Evolutionary conservation across 73 alveolate genomes (phyloP), one percentile per base, ranked within the genome.

Genomic region (Stentor coeruleus): DNA sequence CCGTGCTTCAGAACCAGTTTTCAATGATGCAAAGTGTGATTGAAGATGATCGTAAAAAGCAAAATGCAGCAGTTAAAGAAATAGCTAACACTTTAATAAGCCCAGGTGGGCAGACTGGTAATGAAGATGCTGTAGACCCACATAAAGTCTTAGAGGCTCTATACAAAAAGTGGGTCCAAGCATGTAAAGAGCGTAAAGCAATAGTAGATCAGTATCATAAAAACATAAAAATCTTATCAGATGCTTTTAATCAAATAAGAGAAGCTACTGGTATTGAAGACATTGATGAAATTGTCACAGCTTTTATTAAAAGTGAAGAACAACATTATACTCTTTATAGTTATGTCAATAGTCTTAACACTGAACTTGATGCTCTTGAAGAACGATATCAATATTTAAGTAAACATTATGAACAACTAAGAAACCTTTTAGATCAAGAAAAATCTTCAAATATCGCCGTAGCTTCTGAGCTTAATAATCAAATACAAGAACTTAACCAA

Each of bases 251-350:
- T 39, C 87, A 90, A 82, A 90, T 90, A 37, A 90, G 81, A 59
- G 95, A 90, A 77, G 91, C 89, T 38, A 90, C 93, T 38, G 95
- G 95, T 28, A 90, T 90, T 59, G 76, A 91, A 3, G 55, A 85
- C 37, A 82, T 85, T 42, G 91, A 90, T 35, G 95, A 90, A 60
- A 90, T 90, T 60, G 95, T 90, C 6, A 90, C 95, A 20, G 83
- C 95, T 59, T 90, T 90, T 77, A 90, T 90, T 58, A 90, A 90
- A 88, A 91, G 92, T 0, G 95, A 90, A 81, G 95, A 90, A 66
- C 84, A 90, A 80, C 86, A 90, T 86, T 90, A 90, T 81, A 79
- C 90, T 2, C 85, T 90, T 3, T 90, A 86, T 60, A 90, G 86
- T 84, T 90, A 90, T 55, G 95, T 90, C 39, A 90, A 90, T 83